These are phyloP conservation scores for Jimgerdemannia lactiflua DNA, from an alignment of 192 early-diverging fungal genomes.

Conservation along the genomic window DNA sequence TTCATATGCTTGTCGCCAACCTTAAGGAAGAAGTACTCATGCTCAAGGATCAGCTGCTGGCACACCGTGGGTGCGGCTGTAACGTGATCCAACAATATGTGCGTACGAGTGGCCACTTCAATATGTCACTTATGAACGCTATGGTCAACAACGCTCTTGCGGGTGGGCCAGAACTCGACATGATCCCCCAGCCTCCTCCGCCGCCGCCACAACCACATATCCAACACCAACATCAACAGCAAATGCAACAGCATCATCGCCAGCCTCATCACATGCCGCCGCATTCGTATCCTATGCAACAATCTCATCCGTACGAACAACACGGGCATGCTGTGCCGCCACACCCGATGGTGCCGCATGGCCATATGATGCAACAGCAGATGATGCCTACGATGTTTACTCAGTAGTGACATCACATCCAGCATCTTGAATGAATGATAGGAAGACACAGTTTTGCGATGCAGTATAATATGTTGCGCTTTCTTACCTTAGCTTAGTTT, in stretches of 20 bases:
- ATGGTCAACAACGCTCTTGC: neutral
- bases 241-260: neutral
- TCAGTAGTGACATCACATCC: neutral
- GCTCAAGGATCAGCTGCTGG: slow-evolving; percentile 24
- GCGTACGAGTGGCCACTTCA: neutral
- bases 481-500: too few species aligned
- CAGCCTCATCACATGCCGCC: neutral
- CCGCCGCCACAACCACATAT: neutral
- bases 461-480: too few species aligned
- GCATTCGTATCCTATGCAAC: neutral
- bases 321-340: neutral
- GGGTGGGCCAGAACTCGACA: neutral
- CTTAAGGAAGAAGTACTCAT: slow-evolving; percentile 29
- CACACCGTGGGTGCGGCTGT: slow-evolving; percentile 30
- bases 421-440: too few species aligned
- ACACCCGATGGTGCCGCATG: neutral
- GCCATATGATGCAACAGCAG: neutral
- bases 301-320: neutral
- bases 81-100: slow-evolving; percentile 19
- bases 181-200: neutral
- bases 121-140: neutral
- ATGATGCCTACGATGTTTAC: neutral
- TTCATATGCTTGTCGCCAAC: slow-evolving; percentile 18
- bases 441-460: too few species aligned
- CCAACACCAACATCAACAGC: neutral